A percentile compares a stretch with the other conserved stretches of the same genome.
phyloP scores from a whole-genome alignment of 352 stramenopile genomes.

The Globisporangium echinulatum region DNA sequence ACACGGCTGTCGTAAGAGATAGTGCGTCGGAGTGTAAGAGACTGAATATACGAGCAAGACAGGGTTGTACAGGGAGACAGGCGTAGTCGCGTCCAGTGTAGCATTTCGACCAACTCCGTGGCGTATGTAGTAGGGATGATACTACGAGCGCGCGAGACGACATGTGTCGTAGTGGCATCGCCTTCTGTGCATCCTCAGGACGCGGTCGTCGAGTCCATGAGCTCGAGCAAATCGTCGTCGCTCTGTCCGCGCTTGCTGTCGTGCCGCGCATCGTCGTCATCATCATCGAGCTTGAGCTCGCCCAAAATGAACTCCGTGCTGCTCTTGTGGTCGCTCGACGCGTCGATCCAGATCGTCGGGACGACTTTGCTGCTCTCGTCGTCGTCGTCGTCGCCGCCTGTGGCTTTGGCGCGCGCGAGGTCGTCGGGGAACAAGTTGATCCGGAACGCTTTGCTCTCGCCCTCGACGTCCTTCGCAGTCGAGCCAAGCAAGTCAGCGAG shows the following conservation, averaged over 20 bases:
- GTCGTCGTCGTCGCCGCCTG: conserved; percentile 29
- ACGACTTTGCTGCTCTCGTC: conserved; percentile 62
- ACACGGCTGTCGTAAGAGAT: conserved; percentile 57
- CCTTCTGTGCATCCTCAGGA: neutral
- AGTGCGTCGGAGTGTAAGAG: too few relatives aligned
- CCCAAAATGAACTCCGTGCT: conserved; percentile 37
- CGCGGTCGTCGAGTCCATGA: conserved; percentile 77
- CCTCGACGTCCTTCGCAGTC: conserved; percentile 36
- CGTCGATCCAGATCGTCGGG: conserved; percentile 76
- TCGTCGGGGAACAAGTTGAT: conserved; percentile 80
- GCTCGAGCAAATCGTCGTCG: conserved; percentile 75
- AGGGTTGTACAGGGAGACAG: too few relatives aligned
- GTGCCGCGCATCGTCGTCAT: conserved; percentile 20
- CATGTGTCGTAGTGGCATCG: too few relatives aligned
- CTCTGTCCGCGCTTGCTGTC: conserved; percentile 30
- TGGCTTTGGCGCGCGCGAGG: conserved; percentile 20
- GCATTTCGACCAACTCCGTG: too few relatives aligned
- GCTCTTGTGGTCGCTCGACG: conserved; percentile 63
- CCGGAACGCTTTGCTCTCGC: conserved; percentile 55
- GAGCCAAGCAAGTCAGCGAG: conserved; percentile 76
- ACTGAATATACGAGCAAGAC: too few relatives aligned
- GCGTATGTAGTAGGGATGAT: too few relatives aligned
- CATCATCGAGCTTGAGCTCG: conserved; percentile 50
- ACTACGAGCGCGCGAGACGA: too few relatives aligned
- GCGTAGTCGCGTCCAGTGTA: too few relatives aligned